phyloP scores from a whole-genome alignment of 331 rosid genomes.

The Acacia pycnantha region DNA sequence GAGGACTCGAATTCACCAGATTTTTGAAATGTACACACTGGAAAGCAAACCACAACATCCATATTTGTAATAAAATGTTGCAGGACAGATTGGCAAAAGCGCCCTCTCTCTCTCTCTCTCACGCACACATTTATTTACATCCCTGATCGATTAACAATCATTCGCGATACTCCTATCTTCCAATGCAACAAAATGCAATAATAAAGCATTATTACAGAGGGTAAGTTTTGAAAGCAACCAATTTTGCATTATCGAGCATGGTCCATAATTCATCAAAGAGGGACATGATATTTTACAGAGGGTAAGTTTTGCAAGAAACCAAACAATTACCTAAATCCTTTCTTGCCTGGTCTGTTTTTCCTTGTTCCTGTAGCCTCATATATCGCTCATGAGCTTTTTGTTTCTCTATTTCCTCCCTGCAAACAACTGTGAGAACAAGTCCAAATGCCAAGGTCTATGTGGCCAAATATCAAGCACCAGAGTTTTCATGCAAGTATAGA shows the following conservation, averaged over 20 bases:
- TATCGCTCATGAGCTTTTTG: conserved; percentile 66
- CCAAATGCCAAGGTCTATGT: background rate
- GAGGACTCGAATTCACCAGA: background rate
- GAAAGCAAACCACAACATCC: background rate
- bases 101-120: no score
- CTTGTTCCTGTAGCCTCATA: conserved; percentile 75
- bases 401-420: conserved; percentile 69
- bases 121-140: background rate
- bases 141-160: background rate
- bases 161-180: background rate
- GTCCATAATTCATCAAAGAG: background rate
- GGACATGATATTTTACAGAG: background rate
- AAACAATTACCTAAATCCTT: conserved; percentile 59
- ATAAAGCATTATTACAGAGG: background rate
- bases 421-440: conserved; percentile 21
- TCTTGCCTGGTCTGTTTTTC: conserved; percentile 71
- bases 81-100: background rate
- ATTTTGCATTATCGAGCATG: background rate
- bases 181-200: background rate
- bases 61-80: background rate
- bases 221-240: no score
- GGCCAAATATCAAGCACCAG: background rate
- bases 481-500: background rate
- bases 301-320: background rate
- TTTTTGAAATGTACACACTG: background rate